phyloP scores from a whole-genome alignment of 1,284 basidiomycete species.

The Microbotryum silenes-acaulis region DNA sequence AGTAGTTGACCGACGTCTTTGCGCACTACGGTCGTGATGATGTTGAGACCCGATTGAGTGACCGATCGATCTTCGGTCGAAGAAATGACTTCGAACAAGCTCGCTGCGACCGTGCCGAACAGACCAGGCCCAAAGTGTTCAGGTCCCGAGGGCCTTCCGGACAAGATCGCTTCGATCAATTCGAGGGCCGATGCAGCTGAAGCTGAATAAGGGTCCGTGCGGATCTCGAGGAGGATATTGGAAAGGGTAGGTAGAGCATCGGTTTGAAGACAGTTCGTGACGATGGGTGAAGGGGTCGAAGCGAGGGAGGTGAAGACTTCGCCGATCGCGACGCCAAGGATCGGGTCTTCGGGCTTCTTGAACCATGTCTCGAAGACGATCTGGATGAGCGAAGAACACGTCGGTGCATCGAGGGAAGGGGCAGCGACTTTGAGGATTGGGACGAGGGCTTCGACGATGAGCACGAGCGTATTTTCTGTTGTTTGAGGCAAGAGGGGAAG shows the following conservation, averaged over 20 bases:
- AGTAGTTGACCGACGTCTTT: constrained; percentile 77
- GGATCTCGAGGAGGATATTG: constrained; percentile 53
- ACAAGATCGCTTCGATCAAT: constrained; percentile 60
- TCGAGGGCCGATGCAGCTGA: constrained; percentile 64
- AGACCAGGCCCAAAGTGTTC: constrained; percentile 64
- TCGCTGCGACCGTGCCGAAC: constrained; percentile 63
- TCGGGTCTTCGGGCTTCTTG: constrained; percentile 78
- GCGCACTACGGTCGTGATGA: constrained; percentile 73
- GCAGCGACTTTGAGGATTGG: constrained; percentile 45
- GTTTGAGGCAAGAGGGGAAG: constrained; percentile 73
- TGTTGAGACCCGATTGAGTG: constrained; percentile 72
- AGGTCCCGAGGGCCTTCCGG: constrained; percentile 48
- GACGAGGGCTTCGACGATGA: constrained; percentile 74
- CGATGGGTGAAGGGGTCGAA: constrained; percentile 50
- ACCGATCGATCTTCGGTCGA: constrained; percentile 72
- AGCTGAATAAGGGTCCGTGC: constrained; percentile 24
- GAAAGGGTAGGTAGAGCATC: constrained; percentile 65
- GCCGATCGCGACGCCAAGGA: constrained; percentile 74
- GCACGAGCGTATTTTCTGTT: constrained; percentile 79
- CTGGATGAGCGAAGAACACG: constrained; percentile 56
- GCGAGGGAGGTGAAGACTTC: constrained; percentile 71
- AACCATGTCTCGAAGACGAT: constrained; percentile 70
- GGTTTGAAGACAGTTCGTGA: constrained; percentile 64
- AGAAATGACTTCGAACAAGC: constrained; percentile 60
- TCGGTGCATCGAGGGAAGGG: constrained; percentile 60